A percentile compares a stretch with the other conserved stretches of the same genome.
These are phyloP conservation scores for Pseudonitzschia multistriata DNA, from an alignment of 108 stramenopile species.

Conservation along the genomic window DNA sequence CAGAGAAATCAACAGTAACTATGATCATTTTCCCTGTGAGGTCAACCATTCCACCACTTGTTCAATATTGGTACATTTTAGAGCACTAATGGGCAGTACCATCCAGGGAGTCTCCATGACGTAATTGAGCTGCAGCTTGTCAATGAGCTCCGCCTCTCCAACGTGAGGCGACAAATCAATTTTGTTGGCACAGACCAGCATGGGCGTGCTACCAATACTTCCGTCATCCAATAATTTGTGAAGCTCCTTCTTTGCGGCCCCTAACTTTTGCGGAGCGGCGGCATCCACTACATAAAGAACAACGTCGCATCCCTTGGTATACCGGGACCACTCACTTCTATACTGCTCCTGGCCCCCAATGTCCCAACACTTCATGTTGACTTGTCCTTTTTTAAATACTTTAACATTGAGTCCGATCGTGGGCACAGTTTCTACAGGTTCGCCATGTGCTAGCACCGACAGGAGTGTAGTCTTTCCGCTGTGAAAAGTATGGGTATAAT, in stretches of 20 bases:
- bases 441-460: slow-evolving; percentile 91
- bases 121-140: slow-evolving; percentile 91
- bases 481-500: no score
- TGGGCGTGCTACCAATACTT: slow-evolving; percentile 81
- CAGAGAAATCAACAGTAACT: not conserved
- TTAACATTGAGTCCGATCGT: slow-evolving; percentile 97
- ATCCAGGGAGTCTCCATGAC: slow-evolving; percentile 97
- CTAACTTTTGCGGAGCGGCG: slow-evolving; percentile 81
- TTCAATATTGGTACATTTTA: slow-evolving; percentile 90
- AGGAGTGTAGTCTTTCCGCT: slow-evolving; percentile 94
- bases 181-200: slow-evolving; percentile 94
- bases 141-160: slow-evolving; percentile 84
- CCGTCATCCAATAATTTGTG: slow-evolving; percentile 94
- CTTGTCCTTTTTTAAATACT: slow-evolving; percentile 85
- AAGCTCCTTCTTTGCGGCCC: slow-evolving; percentile 90
- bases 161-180: slow-evolving; percentile 91
- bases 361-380: slow-evolving; percentile 99
- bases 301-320: slow-evolving; percentile 93
- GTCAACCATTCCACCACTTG: slow-evolving; percentile 94
- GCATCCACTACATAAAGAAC: slow-evolving; percentile 95
- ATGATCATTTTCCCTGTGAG: slow-evolving; percentile 74
- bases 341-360: slow-evolving; percentile 93
- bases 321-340: slow-evolving; percentile 91
- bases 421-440: slow-evolving; percentile 91
- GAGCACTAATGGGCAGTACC: slow-evolving; percentile 89